Percentiles rank a stretch among this genome's conserved stretches.
Evolutionary conservation across 345 rosid species (phyloP).

Genomic region (Viola odorata): DNA sequence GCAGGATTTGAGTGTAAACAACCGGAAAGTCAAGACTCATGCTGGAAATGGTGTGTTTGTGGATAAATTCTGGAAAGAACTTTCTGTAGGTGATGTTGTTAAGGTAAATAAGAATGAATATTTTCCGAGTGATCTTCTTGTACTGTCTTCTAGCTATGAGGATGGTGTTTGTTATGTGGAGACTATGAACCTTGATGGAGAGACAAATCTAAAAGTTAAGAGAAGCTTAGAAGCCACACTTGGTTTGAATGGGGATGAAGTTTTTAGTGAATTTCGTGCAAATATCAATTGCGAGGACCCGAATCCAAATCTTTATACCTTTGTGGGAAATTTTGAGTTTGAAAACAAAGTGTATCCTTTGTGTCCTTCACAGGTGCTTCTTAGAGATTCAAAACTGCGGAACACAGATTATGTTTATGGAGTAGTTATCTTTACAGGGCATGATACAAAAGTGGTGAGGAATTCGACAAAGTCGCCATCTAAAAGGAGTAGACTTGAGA

Average conservation of each 20-base stretch:
- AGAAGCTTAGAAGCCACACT: constrained; percentile 54
- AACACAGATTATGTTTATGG: constrained; percentile 64
- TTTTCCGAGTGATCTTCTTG: constrained; percentile 61
- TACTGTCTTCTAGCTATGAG: constrained; percentile 63
- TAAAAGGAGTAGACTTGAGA: constrained; percentile 60
- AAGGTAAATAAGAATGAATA: constrained; percentile 54
- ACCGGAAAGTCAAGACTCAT: constrained; percentile 38
- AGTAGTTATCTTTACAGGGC: constrained; percentile 59
- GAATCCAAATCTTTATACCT: constrained; percentile 62
- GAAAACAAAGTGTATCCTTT: constrained; percentile 42
- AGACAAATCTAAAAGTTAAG: constrained; percentile 66
- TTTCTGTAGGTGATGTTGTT: constrained; percentile 59
- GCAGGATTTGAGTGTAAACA: constrained; percentile 55
- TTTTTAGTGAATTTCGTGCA: constrained; percentile 38
- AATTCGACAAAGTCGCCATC: constrained; percentile 70
- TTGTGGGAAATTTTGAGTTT: constrained; percentile 59
- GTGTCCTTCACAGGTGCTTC: constrained; percentile 49
- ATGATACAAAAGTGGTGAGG: constrained; percentile 55
- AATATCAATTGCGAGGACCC: constrained; percentile 61
- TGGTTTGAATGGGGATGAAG: constrained; percentile 39
- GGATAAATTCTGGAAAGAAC: constrained; percentile 43
- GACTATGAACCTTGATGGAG: constrained; percentile 84
- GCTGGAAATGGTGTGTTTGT: constrained; percentile 41
- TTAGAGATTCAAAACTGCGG: constrained; percentile 72
- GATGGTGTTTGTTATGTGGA: constrained; percentile 83